These are phyloP conservation scores for Auricularia sp. DNA, from an alignment of 768 basidiomycete genomes.

Conservation along the genomic window DNA sequence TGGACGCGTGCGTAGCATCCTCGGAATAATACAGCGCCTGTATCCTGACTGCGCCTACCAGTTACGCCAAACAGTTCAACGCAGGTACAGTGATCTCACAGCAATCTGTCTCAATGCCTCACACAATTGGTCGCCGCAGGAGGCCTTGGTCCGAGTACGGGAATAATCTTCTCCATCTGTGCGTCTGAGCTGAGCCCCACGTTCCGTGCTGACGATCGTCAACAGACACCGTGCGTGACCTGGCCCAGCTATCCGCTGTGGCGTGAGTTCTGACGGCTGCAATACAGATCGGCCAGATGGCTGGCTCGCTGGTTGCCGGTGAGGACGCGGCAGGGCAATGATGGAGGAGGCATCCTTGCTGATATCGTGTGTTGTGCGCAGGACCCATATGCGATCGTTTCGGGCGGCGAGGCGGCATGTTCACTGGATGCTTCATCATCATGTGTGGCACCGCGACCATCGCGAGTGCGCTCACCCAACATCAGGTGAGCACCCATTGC, in stretches of 20 bases:
- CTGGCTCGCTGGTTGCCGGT: slow-evolving; percentile 2
- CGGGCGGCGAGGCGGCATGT: slow-evolving; percentile 22
- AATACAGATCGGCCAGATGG: slow-evolving; percentile 6
- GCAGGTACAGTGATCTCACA: background rate
- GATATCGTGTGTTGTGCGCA: background rate
- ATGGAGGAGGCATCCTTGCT: too few species aligned
- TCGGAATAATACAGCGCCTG: background rate
- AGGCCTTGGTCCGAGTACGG: slow-evolving; percentile 2
- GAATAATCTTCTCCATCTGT: slow-evolving; percentile 10
- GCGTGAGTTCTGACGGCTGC: too few species aligned
- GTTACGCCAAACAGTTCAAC: background rate
- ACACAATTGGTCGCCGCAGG: slow-evolving; percentile 1
- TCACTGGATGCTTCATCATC: slow-evolving; percentile 11
- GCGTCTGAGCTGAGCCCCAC: background rate
- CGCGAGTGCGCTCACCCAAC: slow-evolving; percentile 14
- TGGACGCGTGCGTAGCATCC: background rate
- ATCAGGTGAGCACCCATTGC: background rate
- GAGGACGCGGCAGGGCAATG: background rate
- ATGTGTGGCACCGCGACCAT: slow-evolving; percentile 18
- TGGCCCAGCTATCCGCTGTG: too few species aligned
- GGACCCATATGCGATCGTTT: slow-evolving; percentile 19
- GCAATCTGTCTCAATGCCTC: background rate
- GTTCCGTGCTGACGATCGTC: background rate
- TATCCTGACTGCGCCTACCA: background rate
- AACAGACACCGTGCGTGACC: background rate